These are phyloP conservation scores for Colletotrichum viniferum DNA, from an alignment of 2,329 filamentous ascomycete species.

Conservation along the genomic window DNA sequence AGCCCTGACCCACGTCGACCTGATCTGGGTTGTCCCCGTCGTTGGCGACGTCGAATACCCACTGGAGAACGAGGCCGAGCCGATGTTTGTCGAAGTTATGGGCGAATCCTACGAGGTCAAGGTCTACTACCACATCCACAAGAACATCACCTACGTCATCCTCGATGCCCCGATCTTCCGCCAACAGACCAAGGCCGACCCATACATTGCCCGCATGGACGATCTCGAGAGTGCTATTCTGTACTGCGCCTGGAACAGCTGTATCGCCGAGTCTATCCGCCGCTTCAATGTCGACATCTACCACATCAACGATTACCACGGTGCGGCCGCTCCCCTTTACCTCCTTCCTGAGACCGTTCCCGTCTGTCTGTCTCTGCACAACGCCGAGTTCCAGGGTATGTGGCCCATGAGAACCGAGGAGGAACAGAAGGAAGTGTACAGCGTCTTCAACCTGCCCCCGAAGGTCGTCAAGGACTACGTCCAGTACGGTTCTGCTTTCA, in stretches of 20 bases:
- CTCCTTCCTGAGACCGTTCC: constrained; percentile 67
- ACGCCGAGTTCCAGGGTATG: constrained; percentile 72
- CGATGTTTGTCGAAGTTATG: constrained; percentile 67
- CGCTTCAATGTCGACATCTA: constrained; percentile 69
- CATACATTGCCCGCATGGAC: constrained; percentile 72
- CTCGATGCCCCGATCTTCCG: constrained; percentile 71
- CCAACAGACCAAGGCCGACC: constrained; percentile 64
- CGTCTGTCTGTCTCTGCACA: constrained; percentile 68
- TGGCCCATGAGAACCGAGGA: constrained; percentile 69
- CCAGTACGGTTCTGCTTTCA: constrained; percentile 73
- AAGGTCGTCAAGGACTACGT: constrained; percentile 65
- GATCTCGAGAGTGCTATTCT: constrained; percentile 71
- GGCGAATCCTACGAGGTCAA: constrained; percentile 64
- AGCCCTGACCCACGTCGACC: constrained; percentile 66
- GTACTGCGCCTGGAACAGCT: constrained; percentile 74
- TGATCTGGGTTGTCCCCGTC: constrained; percentile 69
- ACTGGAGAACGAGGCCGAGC: constrained; percentile 59
- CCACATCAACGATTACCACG: constrained; percentile 71
- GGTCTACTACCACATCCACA: constrained; percentile 66
- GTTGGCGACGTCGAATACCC: constrained; percentile 70
- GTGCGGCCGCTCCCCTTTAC: constrained; percentile 67
- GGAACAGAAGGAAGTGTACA: constrained; percentile 67
- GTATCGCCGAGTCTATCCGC: constrained; percentile 66
- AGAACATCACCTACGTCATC: constrained; percentile 72
- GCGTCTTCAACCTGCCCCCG: constrained; percentile 65